phyloP scores from a whole-genome alignment of 345 rosid genomes.

The Syzygium jambos region DNA sequence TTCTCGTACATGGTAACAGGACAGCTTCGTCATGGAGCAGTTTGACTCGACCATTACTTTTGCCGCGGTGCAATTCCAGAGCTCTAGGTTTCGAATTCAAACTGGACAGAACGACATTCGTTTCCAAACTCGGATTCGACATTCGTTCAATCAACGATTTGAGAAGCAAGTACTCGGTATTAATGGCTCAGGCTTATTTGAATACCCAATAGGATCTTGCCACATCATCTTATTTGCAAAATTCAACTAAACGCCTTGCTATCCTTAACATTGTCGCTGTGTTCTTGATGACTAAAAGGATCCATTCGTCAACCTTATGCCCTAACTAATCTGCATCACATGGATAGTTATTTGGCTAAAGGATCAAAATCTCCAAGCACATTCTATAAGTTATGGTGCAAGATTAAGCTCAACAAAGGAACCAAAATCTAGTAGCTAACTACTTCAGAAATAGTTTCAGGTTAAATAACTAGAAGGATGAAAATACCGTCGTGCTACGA shows the following conservation, averaged over 20 bases:
- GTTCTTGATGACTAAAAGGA: background rate
- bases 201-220: background rate
- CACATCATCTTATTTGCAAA: background rate
- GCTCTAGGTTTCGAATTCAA: background rate
- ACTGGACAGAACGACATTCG: background rate
- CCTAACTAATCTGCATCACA: background rate
- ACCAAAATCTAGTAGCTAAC: background rate
- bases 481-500: background rate
- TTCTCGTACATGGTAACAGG: background rate
- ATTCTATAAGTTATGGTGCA: background rate
- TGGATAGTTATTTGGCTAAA: background rate
- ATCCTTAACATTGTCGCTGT: background rate
- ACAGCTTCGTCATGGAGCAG: background rate
- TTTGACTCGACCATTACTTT: background rate
- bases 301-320: background rate
- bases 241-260: background rate
- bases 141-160: background rate
- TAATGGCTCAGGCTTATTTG: background rate
- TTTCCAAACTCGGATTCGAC: background rate
- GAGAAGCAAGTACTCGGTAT: background rate
- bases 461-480: slow-evolving; percentile 16
- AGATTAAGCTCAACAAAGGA: background rate
- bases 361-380: background rate
- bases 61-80: background rate
- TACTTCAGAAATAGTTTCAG: slow-evolving; percentile 1